A percentile compares a stretch with the other conserved stretches of the same genome.
phyloP scores from a whole-genome alignment of 2,329 filamentous ascomycete species.

The Diaporthe citrichinensis region DNA sequence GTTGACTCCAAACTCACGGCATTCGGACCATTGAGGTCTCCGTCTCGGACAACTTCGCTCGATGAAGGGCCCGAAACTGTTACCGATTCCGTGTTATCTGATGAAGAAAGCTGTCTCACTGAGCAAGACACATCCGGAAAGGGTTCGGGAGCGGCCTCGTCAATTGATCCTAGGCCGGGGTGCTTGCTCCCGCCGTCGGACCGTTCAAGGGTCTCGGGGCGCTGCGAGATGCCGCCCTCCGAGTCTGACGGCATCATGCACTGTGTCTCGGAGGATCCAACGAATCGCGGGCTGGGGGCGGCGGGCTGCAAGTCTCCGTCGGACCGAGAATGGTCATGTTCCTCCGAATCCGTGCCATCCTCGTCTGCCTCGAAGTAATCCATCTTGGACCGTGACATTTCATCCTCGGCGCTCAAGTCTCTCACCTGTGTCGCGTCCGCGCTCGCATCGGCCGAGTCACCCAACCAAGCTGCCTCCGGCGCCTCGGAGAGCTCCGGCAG shows the following conservation, averaged over 20 bases:
- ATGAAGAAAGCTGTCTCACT: not conserved
- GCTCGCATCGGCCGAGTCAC: not conserved
- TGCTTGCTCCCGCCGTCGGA: not conserved
- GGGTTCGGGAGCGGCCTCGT: not conserved
- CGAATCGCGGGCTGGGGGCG: not conserved
- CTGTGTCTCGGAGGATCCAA: conserved; percentile 18
- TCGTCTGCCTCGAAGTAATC: conserved; percentile 35
- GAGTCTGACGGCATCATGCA: conserved; percentile 9
- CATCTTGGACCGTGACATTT: conserved; percentile 28
- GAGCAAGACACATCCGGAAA: not conserved
- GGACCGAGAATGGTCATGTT: not conserved
- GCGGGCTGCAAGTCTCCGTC: not conserved
- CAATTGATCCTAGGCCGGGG: not conserved
- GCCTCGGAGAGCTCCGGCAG: not conserved
- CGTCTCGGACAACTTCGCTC: not conserved
- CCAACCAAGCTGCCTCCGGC: not conserved
- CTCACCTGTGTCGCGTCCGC: not conserved
- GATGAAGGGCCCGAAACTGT: conserved; percentile 7
- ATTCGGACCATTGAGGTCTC: not conserved
- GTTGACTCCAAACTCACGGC: not conserved
- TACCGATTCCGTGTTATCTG: not conserved
- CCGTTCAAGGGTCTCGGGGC: not conserved
- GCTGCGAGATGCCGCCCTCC: not conserved
- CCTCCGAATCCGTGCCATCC: not conserved
- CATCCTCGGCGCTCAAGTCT: not conserved